Base-by-base conservation (phyloP, 2,329 filamentous ascomycete species). In the Alternaria angustiovoidea region DNA sequence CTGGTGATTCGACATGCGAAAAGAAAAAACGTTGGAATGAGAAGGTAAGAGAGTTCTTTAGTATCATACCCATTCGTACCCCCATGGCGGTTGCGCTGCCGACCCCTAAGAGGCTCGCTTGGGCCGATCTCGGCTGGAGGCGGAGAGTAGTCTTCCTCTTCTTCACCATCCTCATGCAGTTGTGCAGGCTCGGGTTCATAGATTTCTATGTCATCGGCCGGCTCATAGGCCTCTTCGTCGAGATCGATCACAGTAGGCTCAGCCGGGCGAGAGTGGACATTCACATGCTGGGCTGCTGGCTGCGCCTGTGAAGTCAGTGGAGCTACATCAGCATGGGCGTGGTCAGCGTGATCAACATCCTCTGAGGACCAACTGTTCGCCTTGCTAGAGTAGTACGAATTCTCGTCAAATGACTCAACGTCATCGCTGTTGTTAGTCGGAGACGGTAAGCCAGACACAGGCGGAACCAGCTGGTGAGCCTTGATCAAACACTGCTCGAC, bases 321-420 rank as follows among this genome's bases (percentile, higher is more conserved):
- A 49, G 66, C 70, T 62, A 60, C 67, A 70, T 76, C 71, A 76
- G 71, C 70, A 70, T 64, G 66, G 60, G 56, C 57, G 62, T 60
- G 66, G 62, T 69, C 69, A 64, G 69, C 71, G 62, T 64, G 58
- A 63, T 77, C 75, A 72, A 62, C 60, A 58, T 80, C 78, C 63
- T 84, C 83, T 75, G 86, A 83, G 75, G 87, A 81, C 65, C 93
- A 96, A 77, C 94, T 91, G 83, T 94, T 90, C 65, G 86, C 87
- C 81, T 91, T 92, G 81, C 94, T 97, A 68, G 94, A 97, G 83
- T 98, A 97, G 80, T 96, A 96, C 41, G 93, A 95, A 75, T 96
- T 93, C 77, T 96, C 91, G 80, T 97, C 93, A 81, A 93, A 92
- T 36, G 92, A 95, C 78, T 94, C 92, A 85, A 85, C 91, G 74